These are phyloP conservation scores for Leccinum longicurvipes DNA, from an alignment of 768 basidiomycete species.

Conservation along the genomic window DNA sequence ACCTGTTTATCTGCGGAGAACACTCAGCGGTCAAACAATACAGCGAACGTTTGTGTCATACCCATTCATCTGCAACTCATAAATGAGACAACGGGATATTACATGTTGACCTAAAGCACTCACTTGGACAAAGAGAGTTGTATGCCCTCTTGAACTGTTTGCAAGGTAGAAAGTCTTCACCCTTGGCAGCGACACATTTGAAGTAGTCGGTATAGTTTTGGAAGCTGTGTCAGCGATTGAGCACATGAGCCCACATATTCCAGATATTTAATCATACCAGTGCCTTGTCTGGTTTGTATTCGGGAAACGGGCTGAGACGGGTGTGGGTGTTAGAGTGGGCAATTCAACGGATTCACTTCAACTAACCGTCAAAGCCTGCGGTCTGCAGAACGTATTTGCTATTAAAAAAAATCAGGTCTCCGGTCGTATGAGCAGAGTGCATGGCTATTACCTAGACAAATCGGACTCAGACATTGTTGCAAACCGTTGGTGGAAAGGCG, in stretches of 20 bases:
- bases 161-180: conserved; percentile 98
- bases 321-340: conserved; percentile 7
- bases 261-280: conserved; percentile 57
- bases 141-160: conserved; percentile 97
- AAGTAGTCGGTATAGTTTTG: conserved; percentile 99
- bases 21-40: neutral
- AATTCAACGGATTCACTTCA: neutral
- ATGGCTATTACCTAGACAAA: conserved; percentile 47
- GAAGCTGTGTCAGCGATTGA: conserved; percentile 48
- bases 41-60: conserved; percentile 32
- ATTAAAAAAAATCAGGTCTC: conserved; percentile 16
- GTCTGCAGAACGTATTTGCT: conserved; percentile 92
- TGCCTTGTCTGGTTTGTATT: conserved; percentile 94
- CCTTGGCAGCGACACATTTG: conserved; percentile 95
- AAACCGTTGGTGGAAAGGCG: conserved; percentile 42
- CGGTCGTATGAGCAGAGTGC: neutral
- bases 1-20: conserved; percentile 66
- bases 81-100: conserved; percentile 9
- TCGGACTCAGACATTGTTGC: conserved; percentile 59
- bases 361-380: conserved; percentile 86
- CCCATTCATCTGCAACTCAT: conserved; percentile 79
- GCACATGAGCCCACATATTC: neutral
- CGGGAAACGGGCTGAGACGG: conserved; percentile 72
- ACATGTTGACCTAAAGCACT: conserved; percentile 34
- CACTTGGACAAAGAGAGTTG: conserved; percentile 96